phyloP scores from a whole-genome alignment of 306 rosid species.

The Vigna hirtella region DNA sequence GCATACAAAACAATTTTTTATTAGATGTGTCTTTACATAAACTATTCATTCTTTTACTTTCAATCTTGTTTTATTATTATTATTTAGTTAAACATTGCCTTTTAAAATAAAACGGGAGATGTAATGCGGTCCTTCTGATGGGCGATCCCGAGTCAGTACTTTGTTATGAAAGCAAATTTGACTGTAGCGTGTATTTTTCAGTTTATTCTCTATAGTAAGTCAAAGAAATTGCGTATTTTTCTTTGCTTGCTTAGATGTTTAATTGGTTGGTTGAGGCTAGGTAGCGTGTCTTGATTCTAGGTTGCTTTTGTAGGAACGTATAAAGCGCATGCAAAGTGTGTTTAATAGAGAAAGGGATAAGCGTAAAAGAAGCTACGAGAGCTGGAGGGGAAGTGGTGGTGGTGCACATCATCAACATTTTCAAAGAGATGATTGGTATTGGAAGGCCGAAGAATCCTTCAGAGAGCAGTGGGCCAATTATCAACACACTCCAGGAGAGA shows the following conservation, averaged over 20 bases:
- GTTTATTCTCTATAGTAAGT: slow-evolving; percentile 21
- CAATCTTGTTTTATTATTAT: not conserved
- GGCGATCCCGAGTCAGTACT: slow-evolving; percentile 13
- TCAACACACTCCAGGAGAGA: slow-evolving; percentile 68
- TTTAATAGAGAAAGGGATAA: slow-evolving; percentile 95
- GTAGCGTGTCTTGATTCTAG: slow-evolving; percentile 17
- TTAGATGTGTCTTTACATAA: not conserved
- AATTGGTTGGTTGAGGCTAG: slow-evolving; percentile 4
- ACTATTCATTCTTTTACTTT: not conserved
- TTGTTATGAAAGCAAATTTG: slow-evolving; percentile 25
- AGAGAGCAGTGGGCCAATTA: slow-evolving; percentile 64
- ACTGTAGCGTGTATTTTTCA: not conserved
- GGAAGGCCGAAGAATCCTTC: slow-evolving; percentile 75
- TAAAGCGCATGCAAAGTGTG: slow-evolving; percentile 91
- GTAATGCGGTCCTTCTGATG: slow-evolving; percentile 14
- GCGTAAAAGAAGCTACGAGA: slow-evolving; percentile 64
- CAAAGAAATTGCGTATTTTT: slow-evolving; percentile 12
- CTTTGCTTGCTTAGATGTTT: slow-evolving; percentile 11
- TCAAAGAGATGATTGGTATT: slow-evolving; percentile 95
- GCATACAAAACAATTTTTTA: not conserved
- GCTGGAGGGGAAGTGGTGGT: slow-evolving; percentile 75
- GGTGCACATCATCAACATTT: slow-evolving; percentile 70
- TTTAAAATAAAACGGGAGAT: slow-evolving; percentile 1
- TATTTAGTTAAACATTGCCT: not conserved
- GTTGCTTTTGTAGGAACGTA: slow-evolving; percentile 72